Conservation (phyloP, 2,329 filamentous ascomycete genomes). For the Colletotrichum chrysophilum region DNA sequence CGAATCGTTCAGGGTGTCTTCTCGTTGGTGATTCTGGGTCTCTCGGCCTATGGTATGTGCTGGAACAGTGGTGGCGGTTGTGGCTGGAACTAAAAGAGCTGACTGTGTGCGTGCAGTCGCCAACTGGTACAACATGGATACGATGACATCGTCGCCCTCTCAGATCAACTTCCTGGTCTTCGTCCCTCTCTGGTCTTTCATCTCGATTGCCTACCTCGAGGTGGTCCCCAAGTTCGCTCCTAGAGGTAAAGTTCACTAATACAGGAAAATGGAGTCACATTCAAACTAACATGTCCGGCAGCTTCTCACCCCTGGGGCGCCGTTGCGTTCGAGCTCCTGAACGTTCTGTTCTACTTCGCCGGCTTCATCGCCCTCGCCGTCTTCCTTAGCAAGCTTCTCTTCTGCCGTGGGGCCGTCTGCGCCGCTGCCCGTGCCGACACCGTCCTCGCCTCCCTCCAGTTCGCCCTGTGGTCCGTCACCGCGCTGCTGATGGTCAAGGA, state of each 20-base stretch:
- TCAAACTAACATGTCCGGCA: constrained; percentile 21
- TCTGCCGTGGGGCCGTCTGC: constrained; percentile 64
- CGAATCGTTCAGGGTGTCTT: constrained; percentile 52
- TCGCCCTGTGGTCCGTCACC: constrained; percentile 57
- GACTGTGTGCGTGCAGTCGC: constrained; percentile 48
- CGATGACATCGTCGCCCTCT: constrained; percentile 56
- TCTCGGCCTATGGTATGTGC: constrained; percentile 55
- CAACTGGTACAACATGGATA: constrained; percentile 65
- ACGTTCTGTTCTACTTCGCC: constrained; percentile 62
- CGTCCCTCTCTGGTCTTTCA: constrained; percentile 55
- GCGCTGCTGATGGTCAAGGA: constrained; percentile 51
- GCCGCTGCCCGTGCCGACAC: constrained; percentile 57
- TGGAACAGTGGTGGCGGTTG: neutral
- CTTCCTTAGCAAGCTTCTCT: constrained; percentile 60
- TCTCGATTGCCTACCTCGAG: constrained; percentile 61
- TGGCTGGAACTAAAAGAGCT: neutral
- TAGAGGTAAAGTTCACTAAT: constrained; percentile 34
- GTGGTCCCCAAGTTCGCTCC: constrained; percentile 50
- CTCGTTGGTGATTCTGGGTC: constrained; percentile 49
- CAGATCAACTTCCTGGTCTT: constrained; percentile 65
- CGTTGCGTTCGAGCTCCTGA: constrained; percentile 55
- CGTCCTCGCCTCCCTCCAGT: constrained; percentile 59
- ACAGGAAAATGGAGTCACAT: too few species aligned
- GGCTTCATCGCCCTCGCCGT: constrained; percentile 64
- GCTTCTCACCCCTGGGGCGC: constrained; percentile 54